A percentile compares a stretch with the other conserved stretches of the same genome.
Conservation (phyloP, 2,329 filamentous ascomycete genomes). For the Scedosporium minutisporum region DNA sequence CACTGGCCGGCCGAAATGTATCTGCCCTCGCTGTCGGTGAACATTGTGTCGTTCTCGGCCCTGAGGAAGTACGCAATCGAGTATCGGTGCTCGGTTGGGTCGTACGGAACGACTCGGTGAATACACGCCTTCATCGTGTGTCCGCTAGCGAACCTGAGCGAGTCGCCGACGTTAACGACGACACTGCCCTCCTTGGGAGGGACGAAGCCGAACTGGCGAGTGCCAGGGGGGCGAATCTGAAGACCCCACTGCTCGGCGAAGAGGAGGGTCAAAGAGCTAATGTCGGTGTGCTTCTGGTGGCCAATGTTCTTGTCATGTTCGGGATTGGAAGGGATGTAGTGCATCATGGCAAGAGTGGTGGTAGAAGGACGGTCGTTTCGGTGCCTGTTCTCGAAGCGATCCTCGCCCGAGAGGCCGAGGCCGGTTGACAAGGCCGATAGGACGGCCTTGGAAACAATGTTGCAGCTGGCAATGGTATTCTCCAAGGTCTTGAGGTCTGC, state of each 20-base stretch:
- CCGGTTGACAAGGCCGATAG: constrained; percentile 39
- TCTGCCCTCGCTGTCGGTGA: constrained; percentile 43
- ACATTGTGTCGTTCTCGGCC: constrained; percentile 46
- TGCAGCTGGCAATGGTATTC: constrained; percentile 38
- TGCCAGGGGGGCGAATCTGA: constrained; percentile 40
- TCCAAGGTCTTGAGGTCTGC: constrained; percentile 37
- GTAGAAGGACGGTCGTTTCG: constrained; percentile 39
- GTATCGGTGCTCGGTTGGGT: constrained; percentile 44
- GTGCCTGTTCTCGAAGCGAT: constrained; percentile 40
- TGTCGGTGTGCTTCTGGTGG: constrained; percentile 49
- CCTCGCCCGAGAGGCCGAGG: constrained; percentile 32
- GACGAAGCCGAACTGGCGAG: constrained; percentile 41
- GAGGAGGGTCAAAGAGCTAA: constrained; percentile 43
- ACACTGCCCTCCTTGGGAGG: constrained; percentile 40
- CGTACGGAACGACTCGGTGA: constrained; percentile 45
- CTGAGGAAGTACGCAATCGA: constrained; percentile 50
- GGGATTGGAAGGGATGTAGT: constrained; percentile 38
- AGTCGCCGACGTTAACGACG: constrained; percentile 50
- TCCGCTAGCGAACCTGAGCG: constrained; percentile 43
- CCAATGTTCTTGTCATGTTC: constrained; percentile 32
- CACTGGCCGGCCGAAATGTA: constrained; percentile 43
- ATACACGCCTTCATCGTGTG: constrained; percentile 47
- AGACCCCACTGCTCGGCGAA: constrained; percentile 49
- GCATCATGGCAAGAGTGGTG: constrained; percentile 44
- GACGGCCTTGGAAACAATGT: constrained; percentile 40